Percentiles rank a stretch among this genome's conserved stretches.
Conservation (phyloP, 2,329 filamentous ascomycete genomes). For the Alternaria gansuensis region DNA sequence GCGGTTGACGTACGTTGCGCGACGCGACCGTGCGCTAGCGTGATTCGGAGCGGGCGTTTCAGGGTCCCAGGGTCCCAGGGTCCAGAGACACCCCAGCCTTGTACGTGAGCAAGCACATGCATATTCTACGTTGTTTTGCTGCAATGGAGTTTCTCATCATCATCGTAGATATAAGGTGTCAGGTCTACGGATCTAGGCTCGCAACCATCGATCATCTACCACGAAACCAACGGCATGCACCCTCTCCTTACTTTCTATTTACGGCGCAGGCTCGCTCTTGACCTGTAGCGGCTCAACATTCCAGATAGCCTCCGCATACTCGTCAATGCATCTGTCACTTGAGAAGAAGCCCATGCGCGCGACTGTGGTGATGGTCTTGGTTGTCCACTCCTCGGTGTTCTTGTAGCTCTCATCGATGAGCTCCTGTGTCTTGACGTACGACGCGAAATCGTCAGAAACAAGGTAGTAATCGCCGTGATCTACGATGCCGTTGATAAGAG, state of each 20-base stretch:
- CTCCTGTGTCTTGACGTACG: constrained; percentile 88
- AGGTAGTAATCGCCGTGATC: constrained; percentile 98
- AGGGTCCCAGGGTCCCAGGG: constrained; percentile 24
- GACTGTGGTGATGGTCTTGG: constrained; percentile 88
- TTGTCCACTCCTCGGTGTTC: constrained; percentile 91
- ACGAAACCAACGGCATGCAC: background rate
- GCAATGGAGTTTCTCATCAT: background rate
- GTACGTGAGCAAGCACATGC: background rate
- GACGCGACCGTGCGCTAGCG: constrained; percentile 33
- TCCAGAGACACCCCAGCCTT: constrained; percentile 8
- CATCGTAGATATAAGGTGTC: background rate
- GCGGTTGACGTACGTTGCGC: constrained; percentile 41
- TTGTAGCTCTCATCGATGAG: constrained; percentile 92
- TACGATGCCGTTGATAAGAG: constrained; percentile 82
- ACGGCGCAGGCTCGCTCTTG: constrained; percentile 41
- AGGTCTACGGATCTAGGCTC: constrained; percentile 13
- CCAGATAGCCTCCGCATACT: constrained; percentile 98
- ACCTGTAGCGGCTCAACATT: constrained; percentile 83
- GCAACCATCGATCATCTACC: constrained; percentile 10
- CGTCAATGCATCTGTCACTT: constrained; percentile 92
- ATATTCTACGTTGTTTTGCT: background rate
- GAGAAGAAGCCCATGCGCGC: constrained; percentile 97
- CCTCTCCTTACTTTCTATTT: background rate
- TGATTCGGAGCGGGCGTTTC: constrained; percentile 33
- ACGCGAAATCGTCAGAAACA: constrained; percentile 96